phyloP scores from a whole-genome alignment of 331 rosid genomes.

The Pyrus hybrid region DNA sequence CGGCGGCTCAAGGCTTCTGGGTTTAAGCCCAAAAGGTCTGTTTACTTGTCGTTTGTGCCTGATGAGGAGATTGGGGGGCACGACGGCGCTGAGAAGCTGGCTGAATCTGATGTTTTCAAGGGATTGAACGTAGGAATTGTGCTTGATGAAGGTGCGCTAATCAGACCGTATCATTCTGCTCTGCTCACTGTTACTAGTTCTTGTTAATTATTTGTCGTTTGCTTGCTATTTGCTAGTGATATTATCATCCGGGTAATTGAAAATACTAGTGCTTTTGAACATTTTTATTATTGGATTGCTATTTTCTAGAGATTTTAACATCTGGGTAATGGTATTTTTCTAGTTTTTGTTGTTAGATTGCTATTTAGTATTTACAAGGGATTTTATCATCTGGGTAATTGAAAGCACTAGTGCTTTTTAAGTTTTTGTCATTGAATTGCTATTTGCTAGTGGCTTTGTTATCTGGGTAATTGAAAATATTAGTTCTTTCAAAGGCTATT shows the following conservation, averaged over 20 bases:
- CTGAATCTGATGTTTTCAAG: constrained; percentile 37
- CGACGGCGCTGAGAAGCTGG: constrained; percentile 56
- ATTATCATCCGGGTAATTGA: neutral
- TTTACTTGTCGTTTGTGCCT: constrained; percentile 66
- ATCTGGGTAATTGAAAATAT: no score
- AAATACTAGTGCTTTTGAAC: neutral
- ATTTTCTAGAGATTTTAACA: no score
- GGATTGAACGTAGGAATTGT: constrained; percentile 63
- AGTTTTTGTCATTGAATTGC: no score
- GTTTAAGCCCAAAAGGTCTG: constrained; percentile 48
- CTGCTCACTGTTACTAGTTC: neutral
- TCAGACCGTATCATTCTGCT: neutral
- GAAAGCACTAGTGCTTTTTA: no score
- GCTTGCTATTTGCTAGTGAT: neutral
- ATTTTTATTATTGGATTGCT: no score
- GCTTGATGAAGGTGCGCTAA: constrained; percentile 62
- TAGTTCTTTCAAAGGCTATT: no score
- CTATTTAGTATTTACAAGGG: no score
- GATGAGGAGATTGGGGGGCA: constrained; percentile 91
- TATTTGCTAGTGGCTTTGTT: no score
- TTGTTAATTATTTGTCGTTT: neutral
- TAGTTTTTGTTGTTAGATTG: no score
- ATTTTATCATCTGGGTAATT: no score
- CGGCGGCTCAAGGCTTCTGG: constrained; percentile 45
- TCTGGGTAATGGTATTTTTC: no score